Base-by-base conservation (phyloP, 441 rosid genomes). In the Corymbia citriodora region DNA sequence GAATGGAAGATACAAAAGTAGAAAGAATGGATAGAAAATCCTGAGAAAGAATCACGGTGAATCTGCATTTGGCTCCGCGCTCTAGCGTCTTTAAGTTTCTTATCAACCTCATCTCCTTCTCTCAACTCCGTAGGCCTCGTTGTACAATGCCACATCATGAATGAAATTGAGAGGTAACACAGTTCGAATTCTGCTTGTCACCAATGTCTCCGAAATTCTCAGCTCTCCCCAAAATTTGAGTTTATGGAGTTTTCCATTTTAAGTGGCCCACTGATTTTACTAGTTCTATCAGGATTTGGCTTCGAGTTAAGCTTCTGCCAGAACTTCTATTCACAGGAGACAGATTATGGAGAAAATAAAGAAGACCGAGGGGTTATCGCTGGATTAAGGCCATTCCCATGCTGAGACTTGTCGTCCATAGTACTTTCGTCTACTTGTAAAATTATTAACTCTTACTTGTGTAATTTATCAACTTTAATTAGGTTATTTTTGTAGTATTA, bases 21-120 rank as follows among this genome's bases (percentile, higher is more conserved):
- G 8, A 61, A 61, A 61, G 68, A 61, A 27, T 11, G 31, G 21
- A 61, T 16, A 27, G 7, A 25, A 61, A 61, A 2, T 12, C 15
- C 12, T 0, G 16, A 27, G 5, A 65, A 65, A n/a, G 16, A 0
- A 57, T 57, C 0, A 57, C 63, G 29, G 10, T 9, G 63, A 57
- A 23, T 57, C 1, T 57, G 13, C 27, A 36, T 65, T 65, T 15
- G 74, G 40, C 74, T 65, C 21, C 74, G 9, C 2, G 16, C 17
- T 27, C n/a, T 61, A 61, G 27, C 31, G 27, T 61, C 68, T 27
- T 61, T 12, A 27, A 27, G 68, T 61, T 61, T 27, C 68, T 29
- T 61, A 27, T 61, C 1, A 27, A 61, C 68, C 68, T 36, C 40
- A 36, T 36, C 3, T 36, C 40, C 68, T 61, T 27, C 68, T 61